Evolutionary conservation across 2,329 filamentous ascomycete species (phyloP).

Genomic region (Keithomyces neogunnii): DNA sequence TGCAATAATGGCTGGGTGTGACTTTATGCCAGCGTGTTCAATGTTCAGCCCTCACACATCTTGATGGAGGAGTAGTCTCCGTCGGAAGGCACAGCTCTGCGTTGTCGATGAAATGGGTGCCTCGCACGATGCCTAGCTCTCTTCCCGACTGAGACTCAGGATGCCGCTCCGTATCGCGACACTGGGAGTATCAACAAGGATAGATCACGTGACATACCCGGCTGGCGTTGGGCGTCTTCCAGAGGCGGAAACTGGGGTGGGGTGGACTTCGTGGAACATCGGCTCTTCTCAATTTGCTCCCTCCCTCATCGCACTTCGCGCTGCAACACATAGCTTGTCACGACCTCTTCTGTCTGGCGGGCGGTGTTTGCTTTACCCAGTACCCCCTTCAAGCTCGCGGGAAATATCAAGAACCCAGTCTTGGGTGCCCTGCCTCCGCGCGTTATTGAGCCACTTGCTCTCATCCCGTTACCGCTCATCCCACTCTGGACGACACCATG

Average conservation of each 20-base stretch:
- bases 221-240: neutral
- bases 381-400: neutral
- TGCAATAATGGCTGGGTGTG: too few species aligned
- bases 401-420: neutral
- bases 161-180: too few species aligned
- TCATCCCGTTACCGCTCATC: conserved; percentile 13
- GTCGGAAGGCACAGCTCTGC: too few species aligned
- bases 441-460: conserved; percentile 3
- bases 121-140: too few species aligned
- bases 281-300: conserved; percentile 8
- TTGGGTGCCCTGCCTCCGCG: neutral
- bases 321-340: conserved; percentile 16
- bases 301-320: conserved; percentile 20
- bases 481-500: conserved; percentile 28
- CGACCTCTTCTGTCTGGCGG: conserved; percentile 13
- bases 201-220: neutral
- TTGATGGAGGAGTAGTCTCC: too few species aligned
- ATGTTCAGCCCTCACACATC: too few species aligned
- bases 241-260: conserved; percentile 11
- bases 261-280: conserved; percentile 14
- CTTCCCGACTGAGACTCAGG: too few species aligned
- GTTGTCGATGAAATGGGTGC: too few species aligned
- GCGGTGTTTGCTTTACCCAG: conserved; percentile 1
- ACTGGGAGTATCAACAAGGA: too few species aligned
- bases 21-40: too few species aligned